Base-by-base conservation (phyloP, 139 green algal species). In the Coelastrella sp. region DNA sequence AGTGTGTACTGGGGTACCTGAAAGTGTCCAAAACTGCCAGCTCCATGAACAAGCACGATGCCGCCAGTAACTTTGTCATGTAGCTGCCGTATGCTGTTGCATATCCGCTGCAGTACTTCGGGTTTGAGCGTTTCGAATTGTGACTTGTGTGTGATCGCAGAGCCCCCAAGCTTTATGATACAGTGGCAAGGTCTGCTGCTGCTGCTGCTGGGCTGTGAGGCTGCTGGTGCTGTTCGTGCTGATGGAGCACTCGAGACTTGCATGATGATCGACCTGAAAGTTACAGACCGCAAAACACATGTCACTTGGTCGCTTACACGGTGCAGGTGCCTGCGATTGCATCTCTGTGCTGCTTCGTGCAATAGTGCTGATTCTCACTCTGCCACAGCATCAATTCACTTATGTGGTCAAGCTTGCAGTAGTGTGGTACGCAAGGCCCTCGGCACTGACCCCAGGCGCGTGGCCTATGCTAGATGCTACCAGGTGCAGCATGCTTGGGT, bases 1-100 rank as follows among this genome's bases (percentile, higher is more conserved):
- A 1, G 32, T 47, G 32, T 47, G 32, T 47, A 47, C 32, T 47
- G 32, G 22, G 2, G 17, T 32, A 54, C 80, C 20, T 86, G 56
- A 74, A 94, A 92, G 87, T 97, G 95, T 2, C 95, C 95, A 83
- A 96, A 97, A 13, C 90, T 95, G n/a, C 95, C 95, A n/a, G 95
- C 95, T 4, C 95, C 95, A 54, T 97, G 95, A 0, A 97, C 83
- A 14, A 96, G 65, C 0, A 96, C 88, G 0, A 96, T 57, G 6
- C 86, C 73, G 11, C 22, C 76, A 10, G 66, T 65, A 23, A 47
- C 23, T 59, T 20, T 82, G 17, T 59, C 65, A 74, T 92, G 17
- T 7, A 71, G 66, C 85, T 71, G 73, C 60, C 76, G 77, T 82
- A 73, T 92, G 65, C 20, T 91, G 80, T 60, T 91, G 82, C 57